Evolutionary conservation across 176 grass and related monocot genomes (phyloP).

Genomic region (Urochloa ruziziensis): DNA sequence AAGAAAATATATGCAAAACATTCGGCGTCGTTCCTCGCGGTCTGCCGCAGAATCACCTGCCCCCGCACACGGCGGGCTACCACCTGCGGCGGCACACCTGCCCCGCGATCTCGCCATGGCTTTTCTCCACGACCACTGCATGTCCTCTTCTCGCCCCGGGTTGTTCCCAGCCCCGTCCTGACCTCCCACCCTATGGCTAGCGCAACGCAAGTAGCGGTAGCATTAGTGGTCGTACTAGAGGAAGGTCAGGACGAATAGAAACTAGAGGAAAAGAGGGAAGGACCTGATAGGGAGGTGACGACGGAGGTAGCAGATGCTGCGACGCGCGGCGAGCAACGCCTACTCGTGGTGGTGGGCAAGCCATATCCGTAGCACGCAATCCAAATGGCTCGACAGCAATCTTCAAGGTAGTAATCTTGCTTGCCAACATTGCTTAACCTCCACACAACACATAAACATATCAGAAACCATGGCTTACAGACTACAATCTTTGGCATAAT

Average conservation of each 20-base stretch:
- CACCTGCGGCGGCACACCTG: neutral
- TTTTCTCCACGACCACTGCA: neutral
- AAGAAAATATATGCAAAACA: too few species aligned
- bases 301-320: slow-evolving; percentile 42
- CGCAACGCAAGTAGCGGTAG: neutral
- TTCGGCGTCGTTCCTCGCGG: neutral
- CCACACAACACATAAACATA: neutral
- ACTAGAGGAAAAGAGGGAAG: neutral
- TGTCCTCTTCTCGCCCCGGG: neutral
- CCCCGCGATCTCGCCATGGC: slow-evolving; percentile 2
- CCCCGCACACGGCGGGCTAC: neutral
- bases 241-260: neutral
- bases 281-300: neutral
- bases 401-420: slow-evolving; percentile 43
- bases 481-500: neutral
- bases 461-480: neutral
- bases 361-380: slow-evolving; percentile 55
- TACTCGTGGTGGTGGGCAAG: too few species aligned
- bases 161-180: neutral
- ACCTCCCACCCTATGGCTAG: neutral
- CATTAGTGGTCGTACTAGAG: neutral
- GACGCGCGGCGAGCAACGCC: too few species aligned
- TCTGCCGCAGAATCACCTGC: neutral
- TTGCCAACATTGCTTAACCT: neutral
- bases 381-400: slow-evolving; percentile 60